Base-by-base conservation (phyloP, 1,284 basidiomycete species). In the Puccinia coronata region DNA sequence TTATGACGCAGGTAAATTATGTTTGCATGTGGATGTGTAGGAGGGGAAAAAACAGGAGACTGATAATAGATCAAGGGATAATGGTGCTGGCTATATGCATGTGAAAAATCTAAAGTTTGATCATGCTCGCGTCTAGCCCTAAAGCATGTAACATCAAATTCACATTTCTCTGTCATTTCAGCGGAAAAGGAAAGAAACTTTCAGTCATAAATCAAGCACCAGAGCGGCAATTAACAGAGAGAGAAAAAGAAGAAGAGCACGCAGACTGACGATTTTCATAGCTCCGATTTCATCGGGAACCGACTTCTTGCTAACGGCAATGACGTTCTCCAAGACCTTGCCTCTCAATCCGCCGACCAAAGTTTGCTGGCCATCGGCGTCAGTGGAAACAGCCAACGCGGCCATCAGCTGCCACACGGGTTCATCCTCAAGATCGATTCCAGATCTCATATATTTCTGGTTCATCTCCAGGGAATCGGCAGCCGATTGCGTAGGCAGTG, bases 321-420 rank as follows among this genome's bases (percentile, higher is more conserved):
- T 86, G 36, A 96, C 92, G 83, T 93, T 94, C 84, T 95, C 93
- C 55, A 96, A 89, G 25, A 98, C 92, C 87, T 98, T 96, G 84
- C 98, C 96, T 82, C 95, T 91, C 65, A 98, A 88, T 65, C 92
- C 90, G 55, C 91, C 91, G 28, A 99, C 95, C 57, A 99, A 89
- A 73, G 91, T 88, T 83, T 94, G 92, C 86, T 90, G 90, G 85
- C 98, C 94, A 85, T 94, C 92, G 74, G 91, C 89, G 67, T 90
- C 90, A 16, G 94, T 92, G 83, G 94, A 93, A 71, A 97, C 89
- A 2, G 96, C 95, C 71, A 99, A 88, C 2, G 93, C 91, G 14
- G 94, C 94, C 75, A 96, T 90, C 88, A 96, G 93, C 86, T 93
- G 92, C 94, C 94, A 97, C 25, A 94, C 92, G 25, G 92, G 93